phyloP scores from a whole-genome alignment of 805 yeast genomes.

The Suhomyces kilbournensis region DNA sequence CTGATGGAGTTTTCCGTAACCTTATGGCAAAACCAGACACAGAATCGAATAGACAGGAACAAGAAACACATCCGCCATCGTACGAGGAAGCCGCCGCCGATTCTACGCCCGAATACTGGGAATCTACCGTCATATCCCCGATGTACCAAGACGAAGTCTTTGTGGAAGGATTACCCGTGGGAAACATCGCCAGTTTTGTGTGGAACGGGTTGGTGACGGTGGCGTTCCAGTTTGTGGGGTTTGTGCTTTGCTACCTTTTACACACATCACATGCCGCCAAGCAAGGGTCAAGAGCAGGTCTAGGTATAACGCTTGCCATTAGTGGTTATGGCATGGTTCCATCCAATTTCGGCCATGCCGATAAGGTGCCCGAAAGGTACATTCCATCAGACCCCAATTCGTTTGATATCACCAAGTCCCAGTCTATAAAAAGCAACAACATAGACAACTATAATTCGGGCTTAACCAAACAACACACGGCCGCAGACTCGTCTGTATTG shows the following conservation, averaged over 20 bases:
- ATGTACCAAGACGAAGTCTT: constrained; percentile 84
- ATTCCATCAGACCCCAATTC: constrained; percentile 34
- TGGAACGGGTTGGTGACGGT: constrained; percentile 89
- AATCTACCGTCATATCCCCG: constrained; percentile 76
- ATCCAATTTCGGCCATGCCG: constrained; percentile 37
- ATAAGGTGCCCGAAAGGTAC: constrained; percentile 30
- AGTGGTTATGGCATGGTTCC: constrained; percentile 49
- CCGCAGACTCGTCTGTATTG: constrained; percentile 41
- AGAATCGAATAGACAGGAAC: constrained; percentile 25
- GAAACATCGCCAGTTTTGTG: constrained; percentile 78
- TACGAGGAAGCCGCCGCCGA: constrained; percentile 96
- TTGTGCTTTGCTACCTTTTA: constrained; percentile 79
- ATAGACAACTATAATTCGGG: constrained; percentile 31
- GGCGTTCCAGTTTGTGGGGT: constrained; percentile 94
- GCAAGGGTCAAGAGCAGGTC: constrained; percentile 89
- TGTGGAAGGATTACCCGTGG: constrained; percentile 95
- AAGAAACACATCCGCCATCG: constrained; percentile 70
- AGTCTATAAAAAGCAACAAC: constrained; percentile 23
- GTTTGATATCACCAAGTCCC: constrained; percentile 28
- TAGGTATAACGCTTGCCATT: constrained; percentile 79
- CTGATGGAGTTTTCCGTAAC: constrained; percentile 93
- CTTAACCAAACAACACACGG: constrained; percentile 29
- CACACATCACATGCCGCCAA: constrained; percentile 98
- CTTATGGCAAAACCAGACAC: constrained; percentile 84
- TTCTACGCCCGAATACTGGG: constrained; percentile 96